A percentile compares a stretch with the other conserved stretches of the same genome.
phyloP scores from a whole-genome alignment of 805 yeast genomes.

The Candida parachauliodes region DNA sequence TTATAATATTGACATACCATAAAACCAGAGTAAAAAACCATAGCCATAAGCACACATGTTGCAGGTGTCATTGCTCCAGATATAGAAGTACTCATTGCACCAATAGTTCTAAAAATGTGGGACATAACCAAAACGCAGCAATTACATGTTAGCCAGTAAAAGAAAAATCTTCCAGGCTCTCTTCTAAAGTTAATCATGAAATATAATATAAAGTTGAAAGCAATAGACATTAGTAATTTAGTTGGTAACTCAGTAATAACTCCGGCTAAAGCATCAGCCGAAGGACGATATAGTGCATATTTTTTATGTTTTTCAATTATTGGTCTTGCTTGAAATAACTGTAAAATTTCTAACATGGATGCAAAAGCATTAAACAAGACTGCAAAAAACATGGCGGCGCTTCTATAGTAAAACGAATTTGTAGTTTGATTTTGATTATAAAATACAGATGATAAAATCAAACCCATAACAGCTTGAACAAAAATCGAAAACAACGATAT shows the following conservation, averaged over 20 bases:
- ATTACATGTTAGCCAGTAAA: constrained; percentile 29
- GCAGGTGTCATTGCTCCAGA: constrained; percentile 44
- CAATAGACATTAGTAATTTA: constrained; percentile 36
- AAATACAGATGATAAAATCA: constrained; percentile 51
- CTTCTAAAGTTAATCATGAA: constrained; percentile 43
- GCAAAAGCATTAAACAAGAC: constrained; percentile 58
- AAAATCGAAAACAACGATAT: constrained; percentile 47
- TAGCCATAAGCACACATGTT: constrained; percentile 43
- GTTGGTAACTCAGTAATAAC: constrained; percentile 60
- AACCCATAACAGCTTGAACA: constrained; percentile 53
- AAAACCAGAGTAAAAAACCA: constrained; percentile 53
- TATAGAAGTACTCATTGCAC: constrained; percentile 37
- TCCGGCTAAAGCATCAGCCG: constrained; percentile 67
- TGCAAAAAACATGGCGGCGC: constrained; percentile 60
- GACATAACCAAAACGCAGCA: constrained; percentile 36
- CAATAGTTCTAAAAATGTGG: constrained; percentile 37
- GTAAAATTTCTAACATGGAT: constrained; percentile 55
- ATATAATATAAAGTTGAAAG: constrained; percentile 22
- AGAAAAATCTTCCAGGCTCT: constrained; percentile 34
- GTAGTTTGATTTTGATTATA: constrained; percentile 49
- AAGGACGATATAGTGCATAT: constrained; percentile 68
- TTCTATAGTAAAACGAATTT: constrained; percentile 56
- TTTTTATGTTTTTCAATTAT: constrained; percentile 67
- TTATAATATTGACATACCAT: no score
- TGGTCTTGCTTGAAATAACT: constrained; percentile 57